These are phyloP conservation scores for Knufia fluminis DNA, from an alignment of 2,329 filamentous ascomycete genomes.

Conservation along the genomic window DNA sequence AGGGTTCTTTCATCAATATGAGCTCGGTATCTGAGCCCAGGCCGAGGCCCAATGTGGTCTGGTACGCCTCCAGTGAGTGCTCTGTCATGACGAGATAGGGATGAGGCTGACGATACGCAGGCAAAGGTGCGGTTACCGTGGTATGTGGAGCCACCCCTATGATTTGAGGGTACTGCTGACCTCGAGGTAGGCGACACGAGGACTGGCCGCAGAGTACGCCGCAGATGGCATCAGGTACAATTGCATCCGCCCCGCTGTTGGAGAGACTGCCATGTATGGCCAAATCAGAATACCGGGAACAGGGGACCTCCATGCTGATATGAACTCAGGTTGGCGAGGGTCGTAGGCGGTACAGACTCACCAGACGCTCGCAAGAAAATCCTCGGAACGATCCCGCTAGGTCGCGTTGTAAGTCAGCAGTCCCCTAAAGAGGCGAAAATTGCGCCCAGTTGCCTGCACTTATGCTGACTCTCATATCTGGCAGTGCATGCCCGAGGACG, in stretches of 20 bases:
- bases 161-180: background rate
- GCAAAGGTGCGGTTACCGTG: slow-evolving; percentile 16
- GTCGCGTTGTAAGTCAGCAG: slow-evolving; percentile 1
- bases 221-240: slow-evolving; percentile 15
- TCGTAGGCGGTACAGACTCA: slow-evolving; percentile 12
- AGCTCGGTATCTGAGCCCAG: slow-evolving; percentile 17
- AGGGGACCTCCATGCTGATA: background rate
- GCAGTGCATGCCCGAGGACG: slow-evolving; percentile 21
- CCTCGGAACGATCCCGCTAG: slow-evolving; percentile 8
- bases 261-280: slow-evolving; percentile 17
- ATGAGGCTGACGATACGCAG: background rate
- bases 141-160: slow-evolving; percentile 2
- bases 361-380: slow-evolving; percentile 13
- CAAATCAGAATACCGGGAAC: background rate
- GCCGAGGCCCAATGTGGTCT: slow-evolving; percentile 18
- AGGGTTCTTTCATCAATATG: slow-evolving; percentile 16
- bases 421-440: background rate
- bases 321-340: slow-evolving; percentile 6
- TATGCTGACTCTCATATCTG: slow-evolving; percentile 10
- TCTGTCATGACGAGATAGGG: background rate
- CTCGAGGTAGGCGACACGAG: slow-evolving; percentile 13
- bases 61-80: slow-evolving; percentile 16
- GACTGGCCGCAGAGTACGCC: slow-evolving; percentile 17
- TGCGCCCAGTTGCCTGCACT: slow-evolving; percentile 12
- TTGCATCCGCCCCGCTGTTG: slow-evolving; percentile 16